A percentile compares a stretch with the other conserved stretches of the same genome.
Conservation (phyloP, 225 moss, liverwort and hornwort species). For the Pseudisothecium myosuroides region DNA sequence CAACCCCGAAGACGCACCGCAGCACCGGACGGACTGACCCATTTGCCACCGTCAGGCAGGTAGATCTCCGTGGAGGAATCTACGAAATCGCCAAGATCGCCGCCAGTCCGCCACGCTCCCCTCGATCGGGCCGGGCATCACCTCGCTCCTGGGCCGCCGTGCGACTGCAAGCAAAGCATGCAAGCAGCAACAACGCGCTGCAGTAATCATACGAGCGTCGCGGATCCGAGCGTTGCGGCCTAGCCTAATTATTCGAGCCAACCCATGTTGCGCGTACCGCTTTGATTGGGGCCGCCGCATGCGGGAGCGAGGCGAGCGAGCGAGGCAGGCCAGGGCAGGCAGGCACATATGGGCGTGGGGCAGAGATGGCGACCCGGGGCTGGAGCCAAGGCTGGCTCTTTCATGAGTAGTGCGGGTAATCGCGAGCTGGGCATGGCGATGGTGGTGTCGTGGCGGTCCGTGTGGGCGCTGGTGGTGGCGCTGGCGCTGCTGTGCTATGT, state of each 20-base stretch:
- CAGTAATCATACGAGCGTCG: neutral
- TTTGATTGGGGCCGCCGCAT: neutral
- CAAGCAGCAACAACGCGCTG: neutral
- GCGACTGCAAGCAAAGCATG: neutral
- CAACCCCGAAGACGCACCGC: neutral
- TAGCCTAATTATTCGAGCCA: neutral
- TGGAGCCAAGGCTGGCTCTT: neutral
- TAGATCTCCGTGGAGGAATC: neutral
- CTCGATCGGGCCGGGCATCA: too few species aligned
- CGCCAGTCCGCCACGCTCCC: neutral
- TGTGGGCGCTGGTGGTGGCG: neutral
- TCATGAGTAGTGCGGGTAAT: neutral
- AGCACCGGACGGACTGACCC: neutral
- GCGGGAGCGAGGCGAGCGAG: neutral
- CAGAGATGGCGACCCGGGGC: conserved; percentile 8
- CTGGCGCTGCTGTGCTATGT: conserved; percentile 13
- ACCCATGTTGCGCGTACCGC: neutral
- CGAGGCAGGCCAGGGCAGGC: neutral
- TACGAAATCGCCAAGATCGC: neutral
- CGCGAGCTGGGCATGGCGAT: neutral
- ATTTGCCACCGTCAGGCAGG: neutral
- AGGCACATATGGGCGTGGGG: neutral
- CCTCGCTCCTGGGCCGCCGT: neutral
- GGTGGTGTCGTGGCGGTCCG: conserved; percentile 16
- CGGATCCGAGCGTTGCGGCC: neutral